Evolutionary conservation across 495 filamentous ascomycete species (phyloP).

Genomic region (Halenospora varia): DNA sequence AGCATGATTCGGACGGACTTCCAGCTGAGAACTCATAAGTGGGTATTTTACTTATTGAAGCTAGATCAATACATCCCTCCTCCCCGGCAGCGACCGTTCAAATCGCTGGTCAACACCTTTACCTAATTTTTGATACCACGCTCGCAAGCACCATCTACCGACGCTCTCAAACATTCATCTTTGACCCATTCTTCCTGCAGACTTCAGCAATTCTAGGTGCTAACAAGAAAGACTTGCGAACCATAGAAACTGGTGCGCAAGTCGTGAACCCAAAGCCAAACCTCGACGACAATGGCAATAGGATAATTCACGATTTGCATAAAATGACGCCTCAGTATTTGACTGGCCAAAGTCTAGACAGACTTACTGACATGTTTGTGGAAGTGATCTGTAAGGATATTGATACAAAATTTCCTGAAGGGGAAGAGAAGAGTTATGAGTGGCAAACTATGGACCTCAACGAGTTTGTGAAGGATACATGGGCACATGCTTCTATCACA

Average conservation of each 20-base stretch:
- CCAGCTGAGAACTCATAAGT: too few relatives aligned
- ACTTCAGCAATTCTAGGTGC: background rate
- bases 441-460: constrained; percentile 1
- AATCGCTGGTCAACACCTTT: constrained; percentile 4
- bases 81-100: constrained; percentile 2
- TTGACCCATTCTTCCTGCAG: constrained; percentile 2
- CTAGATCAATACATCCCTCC: constrained; percentile 1
- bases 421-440: background rate
- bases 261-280: background rate
- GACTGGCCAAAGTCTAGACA: background rate
- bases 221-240: background rate
- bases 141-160: constrained; percentile 2
- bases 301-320: constrained; percentile 1
- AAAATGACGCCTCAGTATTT: constrained; percentile 4
- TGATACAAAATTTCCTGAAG: background rate
- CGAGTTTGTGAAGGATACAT: background rate
- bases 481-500: constrained; percentile 6
- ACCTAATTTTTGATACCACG: constrained; percentile 3
- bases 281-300: background rate
- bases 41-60: background rate
- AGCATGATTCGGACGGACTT: background rate
- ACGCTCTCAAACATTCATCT: constrained; percentile 6
- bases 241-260: background rate
- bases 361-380: constrained; percentile 1
- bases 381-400: background rate